Evolutionary conservation across 1,284 basidiomycete species (phyloP).

Genomic region (Coriolopsis trogii): DNA sequence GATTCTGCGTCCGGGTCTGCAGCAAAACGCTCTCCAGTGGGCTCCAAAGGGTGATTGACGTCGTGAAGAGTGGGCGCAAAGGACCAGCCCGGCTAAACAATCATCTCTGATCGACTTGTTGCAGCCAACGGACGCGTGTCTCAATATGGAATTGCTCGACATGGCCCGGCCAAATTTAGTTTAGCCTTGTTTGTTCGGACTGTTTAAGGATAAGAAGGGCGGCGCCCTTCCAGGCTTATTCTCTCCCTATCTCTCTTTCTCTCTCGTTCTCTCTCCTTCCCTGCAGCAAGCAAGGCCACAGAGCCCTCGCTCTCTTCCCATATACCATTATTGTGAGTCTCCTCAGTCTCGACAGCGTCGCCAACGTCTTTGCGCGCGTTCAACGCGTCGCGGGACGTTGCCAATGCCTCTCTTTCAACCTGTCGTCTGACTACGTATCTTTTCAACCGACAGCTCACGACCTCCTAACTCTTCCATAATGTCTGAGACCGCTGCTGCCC

Average conservation of each 20-base stretch:
- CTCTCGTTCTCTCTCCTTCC: slow-evolving; percentile 37
- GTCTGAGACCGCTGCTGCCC: slow-evolving; percentile 65
- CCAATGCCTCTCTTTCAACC: slow-evolving; percentile 13
- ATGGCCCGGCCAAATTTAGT: slow-evolving; percentile 36
- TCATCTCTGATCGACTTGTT: slow-evolving; percentile 22
- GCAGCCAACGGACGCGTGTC: slow-evolving; percentile 26
- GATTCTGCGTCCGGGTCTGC: not conserved
- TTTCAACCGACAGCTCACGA: slow-evolving; percentile 46
- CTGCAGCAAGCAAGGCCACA: slow-evolving; percentile 28
- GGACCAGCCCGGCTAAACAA: slow-evolving; percentile 15
- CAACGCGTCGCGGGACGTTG: slow-evolving; percentile 13
- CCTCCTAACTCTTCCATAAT: slow-evolving; percentile 65
- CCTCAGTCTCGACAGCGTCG: slow-evolving; percentile 19
- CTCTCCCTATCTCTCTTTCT: slow-evolving; percentile 36
- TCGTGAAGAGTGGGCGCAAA: too few relatives aligned
- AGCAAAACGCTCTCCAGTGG: not conserved
- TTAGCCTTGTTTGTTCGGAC: slow-evolving; percentile 46
- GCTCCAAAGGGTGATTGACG: too few relatives aligned
- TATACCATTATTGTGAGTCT: slow-evolving; percentile 33
- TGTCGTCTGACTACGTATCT: slow-evolving; percentile 27
- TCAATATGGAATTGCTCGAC: slow-evolving; percentile 23
- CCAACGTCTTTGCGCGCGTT: slow-evolving; percentile 25
- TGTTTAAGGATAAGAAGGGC: slow-evolving; percentile 57
- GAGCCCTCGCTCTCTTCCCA: slow-evolving; percentile 32
- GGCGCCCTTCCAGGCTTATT: slow-evolving; percentile 34